A percentile compares a stretch with the other conserved stretches of the same genome.
Evolutionary conservation across 768 basidiomycete species (phyloP).

Genomic region (Tylopilus intermedius): DNA sequence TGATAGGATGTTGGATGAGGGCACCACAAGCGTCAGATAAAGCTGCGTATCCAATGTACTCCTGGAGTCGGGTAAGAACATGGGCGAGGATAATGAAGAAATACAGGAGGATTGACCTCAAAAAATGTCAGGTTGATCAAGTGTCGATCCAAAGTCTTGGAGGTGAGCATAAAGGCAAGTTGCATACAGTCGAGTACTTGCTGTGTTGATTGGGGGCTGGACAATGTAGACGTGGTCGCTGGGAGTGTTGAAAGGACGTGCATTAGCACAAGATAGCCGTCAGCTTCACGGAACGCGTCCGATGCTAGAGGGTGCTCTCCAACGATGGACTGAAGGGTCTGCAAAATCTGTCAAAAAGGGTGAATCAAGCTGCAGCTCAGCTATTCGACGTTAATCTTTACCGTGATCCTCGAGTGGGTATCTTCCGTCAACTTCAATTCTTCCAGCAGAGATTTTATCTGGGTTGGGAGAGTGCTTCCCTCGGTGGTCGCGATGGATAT

Average conservation of each 20-base stretch:
- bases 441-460: conserved; percentile 68
- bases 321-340: conserved; percentile 65
- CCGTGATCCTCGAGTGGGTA: conserved; percentile 46
- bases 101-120: conserved; percentile 46
- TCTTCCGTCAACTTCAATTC: conserved; percentile 58
- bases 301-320: conserved; percentile 60
- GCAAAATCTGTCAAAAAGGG: conserved; percentile 44
- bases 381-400: conserved; percentile 26
- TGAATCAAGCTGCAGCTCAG: background rate
- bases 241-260: conserved; percentile 62
- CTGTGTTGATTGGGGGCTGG: conserved; percentile 32
- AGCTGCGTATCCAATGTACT: conserved; percentile 57
- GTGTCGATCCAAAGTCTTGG: conserved; percentile 58
- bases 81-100: conserved; percentile 11
- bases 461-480: conserved; percentile 24
- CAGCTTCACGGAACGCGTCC: conserved; percentile 74
- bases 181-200: conserved; percentile 50
- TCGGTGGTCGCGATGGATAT: background rate
- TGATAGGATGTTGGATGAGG: conserved; percentile 44
- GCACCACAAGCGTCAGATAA: conserved; percentile 55
- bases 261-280: conserved; percentile 74
- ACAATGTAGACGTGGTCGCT: conserved; percentile 22
- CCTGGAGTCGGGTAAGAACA: conserved; percentile 6
- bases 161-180: conserved; percentile 59
- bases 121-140: conserved; percentile 58